Evolutionary conservation across 169 alveolate genomes (phyloP), one percentile per base, ranked within the genome.

Genomic region (Plasmodium reichenowi): DNA sequence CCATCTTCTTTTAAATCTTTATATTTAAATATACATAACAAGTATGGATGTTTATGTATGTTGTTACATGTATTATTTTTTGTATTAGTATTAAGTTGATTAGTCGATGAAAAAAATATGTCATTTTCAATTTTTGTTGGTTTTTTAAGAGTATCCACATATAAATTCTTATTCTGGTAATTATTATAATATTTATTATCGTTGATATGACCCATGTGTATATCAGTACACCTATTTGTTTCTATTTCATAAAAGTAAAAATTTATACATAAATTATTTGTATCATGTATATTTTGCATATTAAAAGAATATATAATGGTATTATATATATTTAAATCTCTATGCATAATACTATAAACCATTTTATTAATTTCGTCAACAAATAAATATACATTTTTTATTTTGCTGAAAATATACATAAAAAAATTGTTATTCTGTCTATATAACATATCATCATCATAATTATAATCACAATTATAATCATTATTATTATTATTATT

Each of bases 311-410:
- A 78, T 29, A 26, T 32, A 3, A 78, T 56, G 1, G 24, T 9
- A 7, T 45, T 52, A 56, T 66, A 59, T 52, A 12, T n/a, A 56
- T 4, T 56, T 59, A 17, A 8, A 13, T 68, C 89, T 9, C 29
- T 15, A 66, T 78, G 89, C 15, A 71, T 54, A 4, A 78, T 32
- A 4, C 24, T 64, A 22, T 32, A 50, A 17, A 78, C 66, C 32
- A 78, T 17, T 26, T 66, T 78, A 56, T 78, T 78, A 26, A 78
- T 12, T 43, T 78, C 72, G 0, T 78, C 62, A 78, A 78, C 78
- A 56, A 78, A 58, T 8, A 15, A 70, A 22, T 43, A 63, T 10
- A 78, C 4, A 24, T 66, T 59, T 15, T 66, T 24, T 24, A 78
- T 58, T 48, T 32, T n/a, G 1, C 47, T 32, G 1, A 74, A 66